phyloP scores from a whole-genome alignment of 768 basidiomycete species.

The Mycena epipterygia region DNA sequence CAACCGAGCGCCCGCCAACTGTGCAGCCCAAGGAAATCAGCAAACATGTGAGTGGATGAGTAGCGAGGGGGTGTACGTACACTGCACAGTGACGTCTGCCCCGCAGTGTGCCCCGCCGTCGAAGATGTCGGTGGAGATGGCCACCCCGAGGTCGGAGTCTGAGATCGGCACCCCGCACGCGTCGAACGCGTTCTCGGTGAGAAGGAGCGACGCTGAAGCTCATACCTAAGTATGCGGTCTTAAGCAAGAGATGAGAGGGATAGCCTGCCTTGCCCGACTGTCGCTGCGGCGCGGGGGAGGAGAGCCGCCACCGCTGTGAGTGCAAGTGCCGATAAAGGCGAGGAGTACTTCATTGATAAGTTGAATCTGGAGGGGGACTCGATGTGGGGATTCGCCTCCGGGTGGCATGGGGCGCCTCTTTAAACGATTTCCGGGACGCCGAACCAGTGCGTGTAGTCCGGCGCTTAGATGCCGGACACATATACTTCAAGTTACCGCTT shows the following conservation, averaged over 20 bases:
- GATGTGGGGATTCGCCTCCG: no score
- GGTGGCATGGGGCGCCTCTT: no score
- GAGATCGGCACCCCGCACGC: neutral
- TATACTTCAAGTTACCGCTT: no score
- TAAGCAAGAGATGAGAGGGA: neutral
- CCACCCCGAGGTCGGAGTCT: slow-evolving; percentile 12
- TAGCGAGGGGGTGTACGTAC: neutral
- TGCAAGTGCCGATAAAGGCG: no score
- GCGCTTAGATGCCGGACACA: no score
- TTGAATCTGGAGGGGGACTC: no score
- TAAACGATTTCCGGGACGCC: no score
- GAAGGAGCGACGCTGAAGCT: slow-evolving; percentile 8
- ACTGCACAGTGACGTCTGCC: slow-evolving; percentile 2
- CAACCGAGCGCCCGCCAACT: slow-evolving; percentile 8
- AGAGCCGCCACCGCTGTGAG: no score
- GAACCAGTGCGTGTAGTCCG: no score
- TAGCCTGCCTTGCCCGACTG: slow-evolving; percentile 13
- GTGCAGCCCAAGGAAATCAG: neutral
- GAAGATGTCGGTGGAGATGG: slow-evolving; percentile 6
- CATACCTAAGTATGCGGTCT: neutral
- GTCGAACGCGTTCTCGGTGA: neutral
- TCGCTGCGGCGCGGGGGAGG: neutral
- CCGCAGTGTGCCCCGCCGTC: slow-evolving; percentile 10
- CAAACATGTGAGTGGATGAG: neutral
- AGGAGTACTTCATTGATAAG: no score